Evolutionary conservation across 805 yeast genomes (phyloP).

Genomic region (Yarrowia osloensis): DNA sequence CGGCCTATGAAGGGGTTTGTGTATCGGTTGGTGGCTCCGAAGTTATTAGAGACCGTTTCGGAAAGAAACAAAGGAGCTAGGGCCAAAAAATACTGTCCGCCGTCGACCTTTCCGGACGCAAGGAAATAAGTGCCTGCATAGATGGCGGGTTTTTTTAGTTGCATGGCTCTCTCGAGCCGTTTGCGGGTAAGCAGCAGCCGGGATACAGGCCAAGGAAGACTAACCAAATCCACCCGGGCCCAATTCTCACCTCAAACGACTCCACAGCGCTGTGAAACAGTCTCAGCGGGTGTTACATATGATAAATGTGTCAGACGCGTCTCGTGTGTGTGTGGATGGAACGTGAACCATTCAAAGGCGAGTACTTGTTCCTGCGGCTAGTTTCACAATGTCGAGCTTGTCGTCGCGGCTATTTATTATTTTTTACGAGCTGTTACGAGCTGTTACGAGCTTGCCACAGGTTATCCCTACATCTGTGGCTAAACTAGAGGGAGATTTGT

Average conservation of each 20-base stretch:
- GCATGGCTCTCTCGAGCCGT: conserved; percentile 15
- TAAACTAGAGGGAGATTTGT: background rate
- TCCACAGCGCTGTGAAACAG: background rate
- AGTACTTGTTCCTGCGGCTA: background rate
- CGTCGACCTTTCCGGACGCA: background rate
- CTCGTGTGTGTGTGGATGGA: background rate
- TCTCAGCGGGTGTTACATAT: background rate
- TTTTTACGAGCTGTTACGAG: background rate
- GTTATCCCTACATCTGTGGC: background rate
- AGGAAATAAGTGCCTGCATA: conserved; percentile 8
- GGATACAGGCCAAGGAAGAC: background rate
- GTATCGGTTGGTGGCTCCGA: too few relatives aligned
- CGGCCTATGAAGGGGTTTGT: too few relatives aligned
- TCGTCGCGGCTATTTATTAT: background rate
- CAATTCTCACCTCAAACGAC: background rate
- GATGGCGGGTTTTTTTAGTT: background rate
- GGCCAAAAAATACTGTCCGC: background rate
- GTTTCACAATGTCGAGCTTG: background rate
- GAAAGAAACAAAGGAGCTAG: background rate
- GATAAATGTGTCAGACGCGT: background rate
- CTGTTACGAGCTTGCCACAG: background rate
- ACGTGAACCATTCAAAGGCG: background rate
- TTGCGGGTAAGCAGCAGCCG: conserved; percentile 18
- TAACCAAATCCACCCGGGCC: background rate
- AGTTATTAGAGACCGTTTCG: background rate